Evolutionary conservation across 192 early-diverging fungal genomes (phyloP), one percentile per base, ranked within the genome.

Genomic region (Ambispora gerdemannii): DNA sequence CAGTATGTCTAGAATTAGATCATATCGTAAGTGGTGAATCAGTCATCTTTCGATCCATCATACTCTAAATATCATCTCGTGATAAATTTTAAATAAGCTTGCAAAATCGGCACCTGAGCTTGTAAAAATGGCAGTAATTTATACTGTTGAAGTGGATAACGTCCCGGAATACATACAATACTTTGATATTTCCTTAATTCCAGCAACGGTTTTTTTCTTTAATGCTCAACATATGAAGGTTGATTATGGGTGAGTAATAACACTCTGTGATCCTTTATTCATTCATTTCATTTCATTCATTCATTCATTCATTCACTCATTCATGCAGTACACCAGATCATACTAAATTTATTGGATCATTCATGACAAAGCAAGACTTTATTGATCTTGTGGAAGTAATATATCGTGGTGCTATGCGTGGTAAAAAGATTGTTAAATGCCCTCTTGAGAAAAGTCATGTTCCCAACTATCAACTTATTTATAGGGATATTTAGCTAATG

Each of bases 201-300:
- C 59, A n/a, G 59, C 59, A 17, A 62, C 59, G 13, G 33, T 62
- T 0, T 62, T 62, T 4, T 62, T 62, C 31, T 62, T 62, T 35
- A 62, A 62, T 62, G 59, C 59, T 7, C 59, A 62, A 35, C 59
- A 62, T 33, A 62, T 62, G 11, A 62, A 62, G 27, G 59, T 62
- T 62, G 59, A 62, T 31, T 62, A 62, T 33, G 59, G 59, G 51
- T 53, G 20, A 53, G 4, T 53, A 20, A n/a, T 20, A n/a, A n/a
- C 4, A 53, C 4, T 53, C 3, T n/a, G 10, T 53, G 22, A 20
- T 4, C 7, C 3, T 53, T 20, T 53, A 43, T 10, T 43, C 6
- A 43, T 43, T 43, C 15, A 10, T 15, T 53, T 20, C 20, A n/a
- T 20, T 53, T 20, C 51, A 20, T 20, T 20, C 22, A 10, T 53